Base-by-base conservation (phyloP, 1,284 basidiomycete species). In the Microbotryomycetes sp. region DNA sequence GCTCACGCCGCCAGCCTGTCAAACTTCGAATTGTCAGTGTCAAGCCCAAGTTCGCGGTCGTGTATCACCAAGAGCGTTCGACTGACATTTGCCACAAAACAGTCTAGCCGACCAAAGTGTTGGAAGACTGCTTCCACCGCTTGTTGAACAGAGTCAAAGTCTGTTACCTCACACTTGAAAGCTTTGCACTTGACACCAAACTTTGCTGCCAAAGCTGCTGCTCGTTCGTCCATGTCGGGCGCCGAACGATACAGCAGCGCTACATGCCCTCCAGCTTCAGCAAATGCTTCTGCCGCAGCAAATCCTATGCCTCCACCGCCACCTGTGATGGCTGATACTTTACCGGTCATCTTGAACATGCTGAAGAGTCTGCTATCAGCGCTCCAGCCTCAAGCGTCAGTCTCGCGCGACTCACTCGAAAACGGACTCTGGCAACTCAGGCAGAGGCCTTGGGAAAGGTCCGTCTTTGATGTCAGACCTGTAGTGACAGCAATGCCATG, bases 251-350 rank as follows among this genome's bases (percentile, higher is more conserved):
- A 74, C 54, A 64, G 66, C 47, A 74, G 66, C 4, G 70, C 73
- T 6, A 75, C 71, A 52, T 73, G 70, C 6, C 67, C 72, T 9
- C 74, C 73, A 6, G 71, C 73, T 56, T 76, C 75, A 26, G 73
- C 73, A 42, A 74, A 63, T 1, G 72, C 74, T 31, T 74, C 72
- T 29, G 71, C 66, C 4, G 70, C 74, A 3, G 72, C 72, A 49
- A 71, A 70, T 0, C 75, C 75, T 53, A 76, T 75, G 19, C 74
- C 74, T 15, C 68, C 70, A 19, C 70, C 70, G 7, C 71, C 74
- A 15, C 75, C 74, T 4, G 70, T 74, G 53, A 76, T 67, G 54
- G 67, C 66, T 29, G 70, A 67, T 32, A 73, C 70, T 60, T 73
- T 74, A 57, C 73, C 74, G 63, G 71, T 71, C 68, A 74, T 70